Base-by-base conservation (phyloP, 2,329 filamentous ascomycete genomes). In the Claviceps monticola region DNA sequence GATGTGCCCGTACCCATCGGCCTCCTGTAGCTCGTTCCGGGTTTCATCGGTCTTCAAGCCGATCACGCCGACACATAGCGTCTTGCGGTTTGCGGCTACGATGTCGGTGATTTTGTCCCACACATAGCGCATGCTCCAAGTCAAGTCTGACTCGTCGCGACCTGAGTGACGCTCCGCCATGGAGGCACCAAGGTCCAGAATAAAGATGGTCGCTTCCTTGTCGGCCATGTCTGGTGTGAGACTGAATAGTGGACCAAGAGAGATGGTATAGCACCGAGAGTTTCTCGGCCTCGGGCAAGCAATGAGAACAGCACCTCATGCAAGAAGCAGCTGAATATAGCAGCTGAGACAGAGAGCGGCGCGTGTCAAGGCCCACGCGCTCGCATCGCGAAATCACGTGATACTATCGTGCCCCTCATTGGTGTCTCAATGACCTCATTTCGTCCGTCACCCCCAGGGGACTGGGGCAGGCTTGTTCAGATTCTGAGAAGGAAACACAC, bases 141-240 rank as follows among this genome's bases (percentile, higher is more conserved):
- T 88, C 17, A 98, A 78, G 64, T 97, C 86, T 3, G 84, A 84
- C 64, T 91, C 79, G 19, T 72, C 64, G 58, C 93, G 82, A 26
- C 84, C 88, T 69, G 80, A 75, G 59, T 81, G 79, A 59, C 74
- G 77, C 63, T 85, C 74, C 53, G 76, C 84, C 86, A 95, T 96
- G n/a, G 90, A 86, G 61, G 72, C 74, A 53, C 89, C 90, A 23
- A 96, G 74, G 69, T 98, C 93, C 55, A 98, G 70, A 59, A 98
- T 84, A 67, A 93, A 98, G 44, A 97, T 80, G 0, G 85, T 93
- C 8, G 89, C 88, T 71, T 97, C 88, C 66, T 98, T 98, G 56
- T 86, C 83, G 11, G 89, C 85, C 91, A 97, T 97, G 11, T 51
- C 51, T 19, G 14, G 14, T 7, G 3, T 39, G 5, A 13, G 19